Conservation (phyloP, 495 filamentous ascomycete genomes). For the Aspergillus bertholletiae region DNA sequence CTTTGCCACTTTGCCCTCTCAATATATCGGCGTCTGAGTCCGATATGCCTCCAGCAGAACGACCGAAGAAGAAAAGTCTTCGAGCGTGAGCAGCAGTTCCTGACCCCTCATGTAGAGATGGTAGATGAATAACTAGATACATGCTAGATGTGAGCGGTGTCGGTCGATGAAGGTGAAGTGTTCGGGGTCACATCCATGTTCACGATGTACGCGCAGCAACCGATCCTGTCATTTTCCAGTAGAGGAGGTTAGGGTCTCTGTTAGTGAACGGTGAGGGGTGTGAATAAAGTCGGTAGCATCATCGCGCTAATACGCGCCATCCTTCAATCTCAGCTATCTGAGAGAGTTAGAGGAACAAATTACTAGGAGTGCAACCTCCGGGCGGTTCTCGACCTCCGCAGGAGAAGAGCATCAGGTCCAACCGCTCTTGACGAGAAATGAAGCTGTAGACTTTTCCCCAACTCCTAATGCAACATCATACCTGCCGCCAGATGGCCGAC, state of each 20-base stretch:
- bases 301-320: background rate
- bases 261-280: conserved; percentile 27
- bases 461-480: background rate
- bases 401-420: background rate
- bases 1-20: background rate
- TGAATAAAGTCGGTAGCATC: conserved; percentile 4
- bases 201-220: conserved; percentile 29
- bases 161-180: conserved; percentile 39
- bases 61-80: background rate
- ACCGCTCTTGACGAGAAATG: background rate
- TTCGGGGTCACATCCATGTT: conserved; percentile 30
- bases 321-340: conserved; percentile 12
- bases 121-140: background rate
- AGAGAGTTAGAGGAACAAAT: background rate
- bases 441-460: background rate
- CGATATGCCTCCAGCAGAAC: background rate
- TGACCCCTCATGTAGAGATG: background rate
- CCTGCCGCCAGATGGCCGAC: background rate
- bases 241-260: conserved; percentile 28
- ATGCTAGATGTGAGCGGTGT: conserved; percentile 29
- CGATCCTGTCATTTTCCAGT: conserved; percentile 26
- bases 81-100: background rate
- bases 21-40: background rate
- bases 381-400: background rate
- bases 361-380: conserved; percentile 13